These are phyloP conservation scores for Alternaria burnsii DNA, from an alignment of 2,329 filamentous ascomycete genomes.

Conservation along the genomic window DNA sequence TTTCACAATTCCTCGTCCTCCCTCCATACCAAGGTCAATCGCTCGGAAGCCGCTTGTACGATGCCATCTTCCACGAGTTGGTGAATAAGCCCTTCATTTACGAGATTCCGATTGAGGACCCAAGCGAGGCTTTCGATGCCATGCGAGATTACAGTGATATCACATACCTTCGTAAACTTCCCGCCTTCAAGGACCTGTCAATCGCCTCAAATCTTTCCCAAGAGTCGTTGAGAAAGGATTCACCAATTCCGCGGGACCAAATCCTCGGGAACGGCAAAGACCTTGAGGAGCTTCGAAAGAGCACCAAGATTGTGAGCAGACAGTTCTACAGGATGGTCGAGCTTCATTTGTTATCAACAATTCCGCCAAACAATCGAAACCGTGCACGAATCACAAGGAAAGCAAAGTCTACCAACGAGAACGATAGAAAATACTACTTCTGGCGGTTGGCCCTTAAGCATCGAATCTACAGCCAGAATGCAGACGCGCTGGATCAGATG, in stretches of 20 bases:
- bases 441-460: slow-evolving; percentile 82
- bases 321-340: slow-evolving; percentile 80
- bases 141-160: slow-evolving; percentile 80
- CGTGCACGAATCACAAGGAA: slow-evolving; percentile 56
- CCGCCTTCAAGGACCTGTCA: slow-evolving; percentile 65
- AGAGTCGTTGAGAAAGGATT: slow-evolving; percentile 62
- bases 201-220: slow-evolving; percentile 59
- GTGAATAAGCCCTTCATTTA: slow-evolving; percentile 72
- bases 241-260: slow-evolving; percentile 58
- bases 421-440: slow-evolving; percentile 71
- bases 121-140: slow-evolving; percentile 85
- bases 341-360: slow-evolving; percentile 72
- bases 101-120: slow-evolving; percentile 93
- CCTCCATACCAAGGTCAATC: slow-evolving; percentile 85
- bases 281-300: slow-evolving; percentile 65
- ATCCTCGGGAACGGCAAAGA: slow-evolving; percentile 66
- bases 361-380: slow-evolving; percentile 59
- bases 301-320: slow-evolving; percentile 76
- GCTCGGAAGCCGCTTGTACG: slow-evolving; percentile 82
- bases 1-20: slow-evolving; percentile 92
- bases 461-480: slow-evolving; percentile 78
- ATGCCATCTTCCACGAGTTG: slow-evolving; percentile 76
- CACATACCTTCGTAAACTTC: slow-evolving; percentile 66
- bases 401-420: slow-evolving; percentile 60
- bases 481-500: slow-evolving; percentile 73